Evolutionary conservation across 2,329 filamentous ascomycete genomes (phyloP), one percentile per base, ranked within the genome.

Genomic region (Aspergillus piperis): DNA sequence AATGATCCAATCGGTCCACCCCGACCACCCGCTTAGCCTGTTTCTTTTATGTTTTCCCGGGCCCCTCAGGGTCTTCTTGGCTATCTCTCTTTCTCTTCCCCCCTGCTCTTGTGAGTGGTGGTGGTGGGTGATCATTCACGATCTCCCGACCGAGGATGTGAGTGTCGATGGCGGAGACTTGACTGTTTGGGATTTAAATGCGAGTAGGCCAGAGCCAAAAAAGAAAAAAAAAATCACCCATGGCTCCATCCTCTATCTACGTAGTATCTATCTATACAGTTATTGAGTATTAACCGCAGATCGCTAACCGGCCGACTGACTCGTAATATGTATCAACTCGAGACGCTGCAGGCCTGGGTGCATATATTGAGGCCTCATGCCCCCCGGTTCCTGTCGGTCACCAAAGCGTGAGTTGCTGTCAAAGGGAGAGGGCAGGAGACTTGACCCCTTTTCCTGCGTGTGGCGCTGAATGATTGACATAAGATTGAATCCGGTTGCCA

Each of bases 391-490:
- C 47, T 11, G 25, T 27, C 47, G 32, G 23, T 23, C 19, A 50
- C 39, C 32, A 23, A 58, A 54, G 36, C 21, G 47, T 21, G 21
- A 48, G 44, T 49, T 49, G 44, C n/a, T 50, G 47, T 27, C n/a
- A 27, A 50, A 50, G 25, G 47, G 27, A 32, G 25, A 50, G 25
- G 25, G 27, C 19, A 38, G 54, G 42, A 30, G 27, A 57, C 30
- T 38, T 17, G n/a, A 21, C 58, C 61, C 61, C 61, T 58, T 58
- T 62, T 60, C 51, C 27, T 48, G 53, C 25, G 50, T 25, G 62
- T 64, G 62, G 62, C 62, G 62, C 52, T 60, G 54, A 41, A 64
- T 62, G 62, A 62, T 64, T 64, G 62, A 38, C 59, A 50, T 61
- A 54, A 55, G 55, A 60, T 58, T 59, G 62, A 44, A 49, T 39